A percentile compares a stretch with the other conserved stretches of the same genome.
These are phyloP conservation scores for Mortierella polycephala DNA, from an alignment of 371 early-diverging fungal species.

Conservation along the genomic window DNA sequence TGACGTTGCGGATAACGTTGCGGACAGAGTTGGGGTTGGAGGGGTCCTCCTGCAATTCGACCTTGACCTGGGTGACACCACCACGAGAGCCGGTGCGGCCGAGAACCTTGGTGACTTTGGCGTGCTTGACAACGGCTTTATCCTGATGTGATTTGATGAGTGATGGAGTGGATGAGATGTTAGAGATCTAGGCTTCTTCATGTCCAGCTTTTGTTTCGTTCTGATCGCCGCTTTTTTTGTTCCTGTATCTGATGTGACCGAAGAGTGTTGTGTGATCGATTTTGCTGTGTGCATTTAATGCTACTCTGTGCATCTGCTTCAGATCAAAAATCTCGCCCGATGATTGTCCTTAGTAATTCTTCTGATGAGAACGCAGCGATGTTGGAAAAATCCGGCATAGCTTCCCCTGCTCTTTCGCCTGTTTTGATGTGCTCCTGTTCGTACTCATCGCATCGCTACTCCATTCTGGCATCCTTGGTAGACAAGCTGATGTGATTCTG, in stretches of 20 bases:
- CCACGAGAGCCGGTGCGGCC: constrained; percentile 99
- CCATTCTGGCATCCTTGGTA: not conserved
- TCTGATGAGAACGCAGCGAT: not conserved
- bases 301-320: not conserved
- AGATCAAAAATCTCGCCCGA: not conserved
- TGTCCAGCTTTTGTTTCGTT: not conserved
- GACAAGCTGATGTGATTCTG: not conserved
- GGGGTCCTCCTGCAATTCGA: constrained; percentile 96
- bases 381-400: constrained; percentile 23
- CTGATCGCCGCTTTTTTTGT: not conserved
- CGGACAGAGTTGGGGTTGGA: constrained; percentile 73
- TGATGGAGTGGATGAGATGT: constrained; percentile 2
- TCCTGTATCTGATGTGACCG: not conserved
- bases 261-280: not conserved
- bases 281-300: not conserved
- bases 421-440: not conserved
- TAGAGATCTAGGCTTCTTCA: not conserved
- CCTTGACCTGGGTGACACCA: constrained; percentile 99
- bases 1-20: constrained; percentile 98
- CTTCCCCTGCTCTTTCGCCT: constrained; percentile 12
- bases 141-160: constrained; percentile 55
- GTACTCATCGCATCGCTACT: not conserved
- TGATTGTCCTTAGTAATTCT: not conserved
- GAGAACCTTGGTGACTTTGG: constrained; percentile 95
- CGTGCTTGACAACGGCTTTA: constrained; percentile 90